These are phyloP conservation scores for Exophiala sp. DNA, from an alignment of 2,329 filamentous ascomycete genomes.

Conservation along the genomic window DNA sequence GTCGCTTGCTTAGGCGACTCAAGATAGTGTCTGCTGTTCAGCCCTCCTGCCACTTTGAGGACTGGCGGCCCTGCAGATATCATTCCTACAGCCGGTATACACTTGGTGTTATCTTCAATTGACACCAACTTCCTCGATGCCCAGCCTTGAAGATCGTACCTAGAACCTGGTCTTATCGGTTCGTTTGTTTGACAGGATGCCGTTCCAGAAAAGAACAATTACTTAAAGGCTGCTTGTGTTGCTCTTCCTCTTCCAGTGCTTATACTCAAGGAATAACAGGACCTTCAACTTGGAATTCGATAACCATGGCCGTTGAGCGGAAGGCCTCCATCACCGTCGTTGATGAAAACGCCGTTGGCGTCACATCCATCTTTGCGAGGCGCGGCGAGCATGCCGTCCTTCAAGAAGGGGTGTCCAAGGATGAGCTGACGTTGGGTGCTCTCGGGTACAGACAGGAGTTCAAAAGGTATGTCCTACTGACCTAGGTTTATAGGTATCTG, in stretches of 20 bases:
- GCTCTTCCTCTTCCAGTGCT: no score
- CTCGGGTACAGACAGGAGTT: slow-evolving; percentile 37
- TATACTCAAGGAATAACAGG: no score
- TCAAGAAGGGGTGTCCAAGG: slow-evolving; percentile 31
- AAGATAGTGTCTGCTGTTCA: neutral
- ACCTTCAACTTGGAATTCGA: neutral
- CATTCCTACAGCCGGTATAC: neutral
- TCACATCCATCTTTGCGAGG: slow-evolving; percentile 25
- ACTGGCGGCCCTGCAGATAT: neutral
- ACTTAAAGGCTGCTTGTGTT: no score
- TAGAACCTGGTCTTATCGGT: neutral
- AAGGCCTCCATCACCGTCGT: slow-evolving; percentile 18
- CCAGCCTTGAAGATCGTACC: neutral
- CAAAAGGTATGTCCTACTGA: slow-evolving; percentile 24
- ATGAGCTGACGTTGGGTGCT: slow-evolving; percentile 40
- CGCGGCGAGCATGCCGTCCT: slow-evolving; percentile 23
- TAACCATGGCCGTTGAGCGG: slow-evolving; percentile 9
- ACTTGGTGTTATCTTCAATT: neutral
- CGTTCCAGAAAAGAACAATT: no score
- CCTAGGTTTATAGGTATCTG: neutral
- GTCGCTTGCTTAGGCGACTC: neutral
- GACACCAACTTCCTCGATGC: neutral
- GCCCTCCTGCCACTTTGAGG: slow-evolving; percentile 6
- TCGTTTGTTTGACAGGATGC: neutral
- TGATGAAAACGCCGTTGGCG: slow-evolving; percentile 19